Evolutionary conservation across 352 stramenopile species (phyloP).

Genomic region (Globisporangium barbulae): DNA sequence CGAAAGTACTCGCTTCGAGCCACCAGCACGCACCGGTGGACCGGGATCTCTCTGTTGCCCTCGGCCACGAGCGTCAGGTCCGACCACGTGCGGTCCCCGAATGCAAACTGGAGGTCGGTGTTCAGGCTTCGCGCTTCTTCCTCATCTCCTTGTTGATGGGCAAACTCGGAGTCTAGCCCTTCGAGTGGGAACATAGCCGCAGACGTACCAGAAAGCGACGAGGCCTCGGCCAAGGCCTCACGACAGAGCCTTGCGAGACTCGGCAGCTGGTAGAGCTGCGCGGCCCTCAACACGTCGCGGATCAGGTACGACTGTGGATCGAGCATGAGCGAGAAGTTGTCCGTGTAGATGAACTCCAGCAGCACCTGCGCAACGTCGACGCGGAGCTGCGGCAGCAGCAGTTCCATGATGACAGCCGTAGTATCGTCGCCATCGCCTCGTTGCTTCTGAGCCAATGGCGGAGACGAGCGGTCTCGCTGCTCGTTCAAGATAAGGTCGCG

Average conservation of each 20-base stretch:
- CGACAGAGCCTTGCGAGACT: conserved; percentile 40
- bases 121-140: conserved; percentile 25
- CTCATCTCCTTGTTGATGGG: conserved; percentile 7
- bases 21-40: conserved; percentile 60
- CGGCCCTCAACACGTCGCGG: conserved; percentile 54
- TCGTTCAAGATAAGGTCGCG: conserved; percentile 55
- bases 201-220: conserved; percentile 8
- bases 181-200: conserved; percentile 4
- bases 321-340: conserved; percentile 48
- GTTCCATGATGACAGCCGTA: conserved; percentile 25
- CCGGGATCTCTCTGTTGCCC: conserved; percentile 27
- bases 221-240: conserved; percentile 21
- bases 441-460: not conserved
- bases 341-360: conserved; percentile 75
- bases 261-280: conserved; percentile 38
- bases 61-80: conserved; percentile 58
- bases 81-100: conserved; percentile 42
- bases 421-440: not conserved
- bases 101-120: conserved; percentile 44
- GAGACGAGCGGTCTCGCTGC: conserved; percentile 19
- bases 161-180: conserved; percentile 1
- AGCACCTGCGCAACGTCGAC: conserved; percentile 48
- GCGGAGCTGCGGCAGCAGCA: conserved; percentile 48
- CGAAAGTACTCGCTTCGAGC: conserved; percentile 73
- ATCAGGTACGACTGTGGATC: conserved; percentile 49